These are phyloP conservation scores for Russula olivacea DNA, from an alignment of 768 basidiomycete species.

Conservation along the genomic window DNA sequence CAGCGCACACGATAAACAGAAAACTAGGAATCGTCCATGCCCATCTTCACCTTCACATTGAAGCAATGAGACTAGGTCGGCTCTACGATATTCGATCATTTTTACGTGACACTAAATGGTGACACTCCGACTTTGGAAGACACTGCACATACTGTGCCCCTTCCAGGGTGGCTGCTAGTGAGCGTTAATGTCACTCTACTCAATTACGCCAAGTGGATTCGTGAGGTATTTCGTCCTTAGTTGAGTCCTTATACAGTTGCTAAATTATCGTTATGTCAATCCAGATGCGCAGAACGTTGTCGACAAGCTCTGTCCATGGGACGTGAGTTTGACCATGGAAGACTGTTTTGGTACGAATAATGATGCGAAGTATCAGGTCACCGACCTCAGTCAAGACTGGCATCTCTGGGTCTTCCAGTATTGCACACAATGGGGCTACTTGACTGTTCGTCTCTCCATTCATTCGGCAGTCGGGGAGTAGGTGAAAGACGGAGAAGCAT, in stretches of 20 bases:
- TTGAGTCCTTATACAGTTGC: neutral
- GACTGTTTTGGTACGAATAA: constrained; percentile 86
- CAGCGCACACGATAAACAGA: no score
- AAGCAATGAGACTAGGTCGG: no score
- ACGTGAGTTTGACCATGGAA: constrained; percentile 41
- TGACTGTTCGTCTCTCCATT: constrained; percentile 50
- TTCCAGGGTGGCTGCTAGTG: constrained; percentile 2
- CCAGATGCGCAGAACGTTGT: constrained; percentile 16
- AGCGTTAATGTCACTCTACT: constrained; percentile 52
- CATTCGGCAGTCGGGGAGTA: no score
- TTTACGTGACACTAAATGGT: constrained; percentile 48
- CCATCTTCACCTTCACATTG: no score
- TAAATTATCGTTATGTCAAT: neutral
- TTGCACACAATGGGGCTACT: constrained; percentile 96
- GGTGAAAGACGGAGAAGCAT: no score
- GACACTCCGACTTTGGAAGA: constrained; percentile 12
- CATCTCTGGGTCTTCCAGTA: constrained; percentile 87
- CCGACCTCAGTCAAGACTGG: constrained; percentile 70
- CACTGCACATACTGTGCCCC: neutral
- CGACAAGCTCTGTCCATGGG: constrained; percentile 25
- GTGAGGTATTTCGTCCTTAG: constrained; percentile 40
- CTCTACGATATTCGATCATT: constrained; percentile 55
- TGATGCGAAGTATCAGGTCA: constrained; percentile 53
- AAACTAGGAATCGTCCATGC: no score
- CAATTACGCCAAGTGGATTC: constrained; percentile 76